These are phyloP conservation scores for Diutina ranongensis DNA, from an alignment of 1,139 yeast genomes.

Conservation along the genomic window DNA sequence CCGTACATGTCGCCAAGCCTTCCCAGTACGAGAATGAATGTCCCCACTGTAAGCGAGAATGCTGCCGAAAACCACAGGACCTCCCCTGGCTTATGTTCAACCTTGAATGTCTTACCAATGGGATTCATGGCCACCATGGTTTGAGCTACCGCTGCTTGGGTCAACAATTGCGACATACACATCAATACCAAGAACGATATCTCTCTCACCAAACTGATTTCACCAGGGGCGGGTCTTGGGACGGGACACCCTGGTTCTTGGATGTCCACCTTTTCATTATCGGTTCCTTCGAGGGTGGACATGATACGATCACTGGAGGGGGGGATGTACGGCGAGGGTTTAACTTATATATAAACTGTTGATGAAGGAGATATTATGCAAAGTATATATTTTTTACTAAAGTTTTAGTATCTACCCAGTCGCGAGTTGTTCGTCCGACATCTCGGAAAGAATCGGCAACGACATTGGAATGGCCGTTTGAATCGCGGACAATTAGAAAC, in stretches of 20 bases:
- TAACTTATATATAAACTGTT: too few species aligned
- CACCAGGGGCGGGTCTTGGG: neutral
- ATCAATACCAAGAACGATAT: constrained; percentile 16
- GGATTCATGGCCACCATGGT: constrained; percentile 26
- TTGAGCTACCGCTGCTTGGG: constrained; percentile 40
- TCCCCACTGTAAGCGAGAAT: constrained; percentile 48
- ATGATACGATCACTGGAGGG: too few species aligned
- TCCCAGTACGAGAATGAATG: constrained; percentile 51
- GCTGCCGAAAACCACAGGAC: constrained; percentile 52
- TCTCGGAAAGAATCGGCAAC: too few species aligned
- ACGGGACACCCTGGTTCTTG: neutral
- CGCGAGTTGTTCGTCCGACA: too few species aligned
- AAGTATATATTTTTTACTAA: too few species aligned
- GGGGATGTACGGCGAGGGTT: too few species aligned
- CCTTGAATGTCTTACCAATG: constrained; percentile 28
- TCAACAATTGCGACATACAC: constrained; percentile 33
- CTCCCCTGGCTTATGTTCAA: constrained; percentile 25
- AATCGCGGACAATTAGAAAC: too few species aligned
- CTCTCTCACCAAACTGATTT: constrained; percentile 10
- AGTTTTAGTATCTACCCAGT: too few species aligned
- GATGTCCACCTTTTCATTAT: neutral
- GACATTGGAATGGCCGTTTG: too few species aligned
- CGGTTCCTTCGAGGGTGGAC: too few species aligned
- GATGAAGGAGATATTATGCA: too few species aligned
- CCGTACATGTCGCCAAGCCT: constrained; percentile 57